Evolutionary conservation across 2,329 filamentous ascomycete species (phyloP), one percentile per base, ranked within the genome.

Genomic region (Arthrobotrys conoides): DNA sequence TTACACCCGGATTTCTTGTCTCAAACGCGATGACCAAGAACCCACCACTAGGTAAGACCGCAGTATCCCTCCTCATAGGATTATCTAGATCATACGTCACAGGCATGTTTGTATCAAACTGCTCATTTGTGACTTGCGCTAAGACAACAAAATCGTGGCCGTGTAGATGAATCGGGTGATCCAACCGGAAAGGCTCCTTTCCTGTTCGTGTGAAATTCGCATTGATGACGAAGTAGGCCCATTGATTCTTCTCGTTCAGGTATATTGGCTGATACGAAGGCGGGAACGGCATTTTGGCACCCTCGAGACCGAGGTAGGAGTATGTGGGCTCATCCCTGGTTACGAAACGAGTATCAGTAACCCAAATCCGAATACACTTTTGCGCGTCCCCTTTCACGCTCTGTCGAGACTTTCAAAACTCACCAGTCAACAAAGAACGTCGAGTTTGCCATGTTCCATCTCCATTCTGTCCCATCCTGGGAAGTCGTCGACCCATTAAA

Each of bases 221-320:
- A 71, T 83, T 80, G 22, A 85, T 82, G 33, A 84, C 81, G 80
- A 83, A 83, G 76, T 83, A 84, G 12, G 82, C 83, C 83, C 83
- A 84, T 24, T 80, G 46, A 27, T 82, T 80, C 20, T 80, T 85
- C 57, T 89, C 88, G 86, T 91, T 89, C 88, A 89, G 91, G 81
- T 88, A 90, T 1, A 88, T 84, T 9, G 85, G 84, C 14, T 84
- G 84, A 1, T 85, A 81, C 5, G 84, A 83, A 6, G 85, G 86
- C 1, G 81, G 84, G 69, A 72, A 57, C 10, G 61, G 51, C 53
- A 38, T 27, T 18, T 38, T 3, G 5, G 66, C n/a, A 3, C 64
- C 71, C 49, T 78, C 75, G 12, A 68, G 27, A 5, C 75, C 75
- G 16, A 78, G 68, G 46, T 64, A 69, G 5, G 68, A 68, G n/a